These are phyloP conservation scores for Dissophora globulifera DNA, from an alignment of 192 early-diverging fungal genomes.

Conservation along the genomic window DNA sequence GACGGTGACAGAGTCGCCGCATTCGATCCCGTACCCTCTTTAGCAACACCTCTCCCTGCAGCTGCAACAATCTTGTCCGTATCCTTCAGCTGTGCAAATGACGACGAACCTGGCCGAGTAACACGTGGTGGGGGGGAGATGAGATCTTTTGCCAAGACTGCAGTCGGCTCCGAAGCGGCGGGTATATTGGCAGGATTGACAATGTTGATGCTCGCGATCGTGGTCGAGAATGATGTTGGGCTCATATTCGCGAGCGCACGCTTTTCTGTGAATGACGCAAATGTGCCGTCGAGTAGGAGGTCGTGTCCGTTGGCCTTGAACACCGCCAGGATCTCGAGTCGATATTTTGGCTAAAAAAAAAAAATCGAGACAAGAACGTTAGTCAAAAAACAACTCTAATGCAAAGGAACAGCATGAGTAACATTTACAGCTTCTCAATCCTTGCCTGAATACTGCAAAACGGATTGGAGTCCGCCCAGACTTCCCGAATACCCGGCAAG, in stretches of 20 bases:
- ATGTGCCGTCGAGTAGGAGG: conserved; percentile 61
- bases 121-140: background rate
- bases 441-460: conserved; percentile 60
- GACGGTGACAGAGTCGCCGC: too few species aligned
- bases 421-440: background rate
- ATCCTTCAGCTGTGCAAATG: background rate
- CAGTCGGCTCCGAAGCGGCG: conserved; percentile 16
- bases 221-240: conserved; percentile 23
- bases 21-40: conserved; percentile 1
- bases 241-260: conserved; percentile 19
- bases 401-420: too few species aligned
- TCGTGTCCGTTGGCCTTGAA: conserved; percentile 58
- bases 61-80: background rate
- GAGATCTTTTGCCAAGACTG: conserved; percentile 20
- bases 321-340: conserved; percentile 61
- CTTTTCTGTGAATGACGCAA: conserved; percentile 59
- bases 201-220: conserved; percentile 25
- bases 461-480: conserved; percentile 67
- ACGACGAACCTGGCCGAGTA: conserved; percentile 2
- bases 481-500: conserved; percentile 59
- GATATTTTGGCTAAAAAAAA: conserved; percentile 52
- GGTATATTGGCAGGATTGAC: conserved; percentile 43
- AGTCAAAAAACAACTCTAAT: conserved; percentile 24
- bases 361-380: conserved; percentile 51
- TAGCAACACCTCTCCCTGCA: background rate